Evolutionary conservation across 116 monocot species (phyloP).

Genomic region (Posidonia oceanica): DNA sequence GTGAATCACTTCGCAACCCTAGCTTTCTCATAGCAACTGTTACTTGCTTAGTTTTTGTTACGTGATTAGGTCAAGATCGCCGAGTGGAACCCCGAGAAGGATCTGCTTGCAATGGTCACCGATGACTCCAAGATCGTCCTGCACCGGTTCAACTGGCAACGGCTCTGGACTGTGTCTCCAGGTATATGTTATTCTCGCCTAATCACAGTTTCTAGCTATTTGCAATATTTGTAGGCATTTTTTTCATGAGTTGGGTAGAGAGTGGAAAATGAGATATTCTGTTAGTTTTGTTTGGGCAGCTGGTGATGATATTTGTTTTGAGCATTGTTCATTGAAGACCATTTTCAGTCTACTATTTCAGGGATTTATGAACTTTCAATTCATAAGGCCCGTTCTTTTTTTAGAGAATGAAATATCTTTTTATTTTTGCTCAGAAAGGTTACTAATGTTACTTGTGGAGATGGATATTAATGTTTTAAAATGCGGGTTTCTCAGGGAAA

Average conservation of each 20-base stretch:
- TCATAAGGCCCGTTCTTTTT: no score
- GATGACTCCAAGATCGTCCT: slow-evolving; percentile 79
- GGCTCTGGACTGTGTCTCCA: slow-evolving; percentile 87
- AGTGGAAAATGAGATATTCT: not conserved
- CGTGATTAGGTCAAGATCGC: slow-evolving; percentile 63
- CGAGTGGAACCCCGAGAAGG: slow-evolving; percentile 98
- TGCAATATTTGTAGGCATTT: not conserved
- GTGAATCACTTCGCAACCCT: slow-evolving; percentile 15
- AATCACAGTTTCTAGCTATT: not conserved
- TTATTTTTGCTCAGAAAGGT: no score
- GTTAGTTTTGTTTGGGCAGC: not conserved
- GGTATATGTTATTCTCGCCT: slow-evolving; percentile 21
- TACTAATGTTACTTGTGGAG: not conserved
- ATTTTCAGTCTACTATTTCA: no score
- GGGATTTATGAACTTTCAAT: no score
- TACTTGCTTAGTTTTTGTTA: not conserved
- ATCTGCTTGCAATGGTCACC: slow-evolving; percentile 84
- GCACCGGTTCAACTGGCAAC: slow-evolving; percentile 97
- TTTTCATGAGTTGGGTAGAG: no score
- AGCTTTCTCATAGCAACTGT: not conserved
- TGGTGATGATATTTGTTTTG: not conserved
- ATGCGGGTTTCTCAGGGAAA: slow-evolving; percentile 35
- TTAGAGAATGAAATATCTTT: no score
- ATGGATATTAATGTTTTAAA: not conserved
- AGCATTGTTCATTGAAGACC: no score